Evolutionary conservation across 805 yeast species (phyloP).

Genomic region (Starmera dryadoides): DNA sequence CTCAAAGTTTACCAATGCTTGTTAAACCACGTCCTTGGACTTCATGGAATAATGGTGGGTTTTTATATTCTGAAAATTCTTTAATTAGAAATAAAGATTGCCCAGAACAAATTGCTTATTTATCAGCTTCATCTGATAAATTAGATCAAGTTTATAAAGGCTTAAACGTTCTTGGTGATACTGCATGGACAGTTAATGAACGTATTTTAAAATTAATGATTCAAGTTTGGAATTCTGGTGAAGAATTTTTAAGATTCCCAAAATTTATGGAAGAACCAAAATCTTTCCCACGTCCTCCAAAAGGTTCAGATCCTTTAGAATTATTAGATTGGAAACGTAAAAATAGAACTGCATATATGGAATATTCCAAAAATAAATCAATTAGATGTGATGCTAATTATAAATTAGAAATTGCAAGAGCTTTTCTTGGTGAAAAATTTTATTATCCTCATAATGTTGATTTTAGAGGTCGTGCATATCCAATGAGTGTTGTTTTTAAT

Average conservation of each 20-base stretch:
- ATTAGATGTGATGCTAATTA: slow-evolving; percentile 92
- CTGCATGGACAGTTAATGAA: slow-evolving; percentile 90
- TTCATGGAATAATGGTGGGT: slow-evolving; percentile 79
- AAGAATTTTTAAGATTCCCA: slow-evolving; percentile 68
- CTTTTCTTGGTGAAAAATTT: slow-evolving; percentile 72
- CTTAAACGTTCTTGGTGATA: slow-evolving; percentile 74
- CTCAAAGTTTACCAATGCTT: slow-evolving; percentile 90
- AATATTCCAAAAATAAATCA: slow-evolving; percentile 65
- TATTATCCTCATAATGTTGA: slow-evolving; percentile 79
- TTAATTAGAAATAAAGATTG: slow-evolving; percentile 76
- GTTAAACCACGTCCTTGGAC: slow-evolving; percentile 89
- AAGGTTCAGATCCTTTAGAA: slow-evolving; percentile 64
- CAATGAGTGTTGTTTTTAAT: slow-evolving; percentile 72
- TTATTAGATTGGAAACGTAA: slow-evolving; percentile 61
- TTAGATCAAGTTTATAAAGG: slow-evolving; percentile 70
- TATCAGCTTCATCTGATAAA: slow-evolving; percentile 74
- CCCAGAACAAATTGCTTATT: slow-evolving; percentile 84
- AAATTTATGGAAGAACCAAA: slow-evolving; percentile 43
- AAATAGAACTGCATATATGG: slow-evolving; percentile 50
- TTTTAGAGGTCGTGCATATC: slow-evolving; percentile 81
- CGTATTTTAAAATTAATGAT: slow-evolving; percentile 61
- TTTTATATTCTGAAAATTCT: slow-evolving; percentile 51
- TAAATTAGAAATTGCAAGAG: slow-evolving; percentile 91
- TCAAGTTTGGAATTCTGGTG: slow-evolving; percentile 82
- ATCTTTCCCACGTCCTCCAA: slow-evolving; percentile 55